Conservation (phyloP, 345 rosid genomes). For the Dipteronia sinensis region DNA sequence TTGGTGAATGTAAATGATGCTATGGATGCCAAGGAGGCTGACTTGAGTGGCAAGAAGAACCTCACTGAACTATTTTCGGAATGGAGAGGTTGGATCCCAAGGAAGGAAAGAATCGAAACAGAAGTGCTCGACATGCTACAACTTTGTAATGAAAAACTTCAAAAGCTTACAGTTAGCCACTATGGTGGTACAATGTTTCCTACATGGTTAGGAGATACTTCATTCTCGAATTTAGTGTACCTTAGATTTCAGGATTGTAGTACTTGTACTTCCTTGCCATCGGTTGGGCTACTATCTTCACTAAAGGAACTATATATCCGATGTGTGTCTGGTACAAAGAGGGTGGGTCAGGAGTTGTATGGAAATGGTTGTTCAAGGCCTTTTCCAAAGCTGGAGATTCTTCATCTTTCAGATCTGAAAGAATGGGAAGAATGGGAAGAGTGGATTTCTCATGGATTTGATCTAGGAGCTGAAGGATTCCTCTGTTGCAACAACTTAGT, state of each 20-base stretch:
- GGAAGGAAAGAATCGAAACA: no score
- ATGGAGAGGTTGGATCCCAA: conserved; percentile 23
- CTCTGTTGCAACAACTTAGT: no score
- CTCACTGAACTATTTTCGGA: conserved; percentile 32
- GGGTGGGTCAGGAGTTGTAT: conserved; percentile 15
- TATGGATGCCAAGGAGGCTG: conserved; percentile 32
- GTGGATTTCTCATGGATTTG: conserved; percentile 26
- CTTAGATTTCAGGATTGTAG: conserved; percentile 12
- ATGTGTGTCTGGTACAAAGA: neutral
- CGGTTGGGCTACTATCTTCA: conserved; percentile 4
- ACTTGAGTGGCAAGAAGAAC: conserved; percentile 32
- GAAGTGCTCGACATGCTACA: no score
- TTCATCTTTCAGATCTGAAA: conserved; percentile 23
- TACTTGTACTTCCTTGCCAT: conserved; percentile 11
- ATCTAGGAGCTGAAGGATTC: neutral
- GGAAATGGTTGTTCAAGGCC: conserved; percentile 5
- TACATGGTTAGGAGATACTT: conserved; percentile 23
- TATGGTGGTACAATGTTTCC: neutral
- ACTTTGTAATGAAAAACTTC: no score
- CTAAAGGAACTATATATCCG: conserved; percentile 8
- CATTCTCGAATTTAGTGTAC: conserved; percentile 10
- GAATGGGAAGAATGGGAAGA: conserved; percentile 40
- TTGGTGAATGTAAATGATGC: conserved; percentile 9
- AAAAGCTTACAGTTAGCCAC: no score
- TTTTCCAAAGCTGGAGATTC: conserved; percentile 17